A percentile compares a stretch with the other conserved stretches of the same genome.
Evolutionary conservation across 208 protist genomes (phyloP).

Genomic region (Endotrypanum monterogeii): DNA sequence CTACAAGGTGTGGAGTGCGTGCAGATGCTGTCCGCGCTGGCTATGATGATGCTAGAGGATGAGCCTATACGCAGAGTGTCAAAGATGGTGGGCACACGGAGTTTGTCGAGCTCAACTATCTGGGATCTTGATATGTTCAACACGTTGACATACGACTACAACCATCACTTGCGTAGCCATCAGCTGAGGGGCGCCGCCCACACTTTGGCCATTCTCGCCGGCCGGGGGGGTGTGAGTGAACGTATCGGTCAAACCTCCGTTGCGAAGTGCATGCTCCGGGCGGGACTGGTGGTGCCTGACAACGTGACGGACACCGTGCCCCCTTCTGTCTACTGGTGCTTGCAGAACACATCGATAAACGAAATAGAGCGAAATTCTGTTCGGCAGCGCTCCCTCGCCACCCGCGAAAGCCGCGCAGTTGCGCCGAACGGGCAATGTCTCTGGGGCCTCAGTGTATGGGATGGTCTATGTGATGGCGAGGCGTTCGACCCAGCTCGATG

Average conservation of each 20-base stretch:
- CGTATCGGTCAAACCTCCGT: slow-evolving; percentile 13
- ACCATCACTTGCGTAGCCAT: background rate
- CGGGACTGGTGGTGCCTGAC: slow-evolving; percentile 24
- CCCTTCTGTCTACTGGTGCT: slow-evolving; percentile 30
- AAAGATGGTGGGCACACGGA: slow-evolving; percentile 5
- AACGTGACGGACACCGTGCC: slow-evolving; percentile 13
- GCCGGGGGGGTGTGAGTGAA: slow-evolving; percentile 9
- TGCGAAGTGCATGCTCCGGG: slow-evolving; percentile 29
- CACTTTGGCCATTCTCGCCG: slow-evolving; percentile 16
- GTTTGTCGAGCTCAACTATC: slow-evolving; percentile 6
- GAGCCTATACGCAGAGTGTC: slow-evolving; percentile 22
- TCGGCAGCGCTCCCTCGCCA: slow-evolving; percentile 13
- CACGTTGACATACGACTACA: slow-evolving; percentile 11
- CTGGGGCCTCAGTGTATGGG: slow-evolving; percentile 30
- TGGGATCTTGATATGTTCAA: slow-evolving; percentile 20
- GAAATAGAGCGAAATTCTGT: slow-evolving; percentile 11
- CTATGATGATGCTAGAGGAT: slow-evolving; percentile 33
- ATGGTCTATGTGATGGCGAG: slow-evolving; percentile 20
- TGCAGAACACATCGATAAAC: slow-evolving; percentile 17
- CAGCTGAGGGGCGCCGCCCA: slow-evolving; percentile 29
- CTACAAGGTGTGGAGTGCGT: slow-evolving; percentile 28
- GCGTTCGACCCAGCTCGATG: slow-evolving; percentile 25
- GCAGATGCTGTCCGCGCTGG: slow-evolving; percentile 21
- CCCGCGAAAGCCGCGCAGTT: slow-evolving; percentile 13
- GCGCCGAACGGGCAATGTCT: slow-evolving; percentile 20